A percentile compares a stretch with the other conserved stretches of the same genome.
Evolutionary conservation across 768 basidiomycete genomes (phyloP).

Genomic region (Auricularia heimuer): DNA sequence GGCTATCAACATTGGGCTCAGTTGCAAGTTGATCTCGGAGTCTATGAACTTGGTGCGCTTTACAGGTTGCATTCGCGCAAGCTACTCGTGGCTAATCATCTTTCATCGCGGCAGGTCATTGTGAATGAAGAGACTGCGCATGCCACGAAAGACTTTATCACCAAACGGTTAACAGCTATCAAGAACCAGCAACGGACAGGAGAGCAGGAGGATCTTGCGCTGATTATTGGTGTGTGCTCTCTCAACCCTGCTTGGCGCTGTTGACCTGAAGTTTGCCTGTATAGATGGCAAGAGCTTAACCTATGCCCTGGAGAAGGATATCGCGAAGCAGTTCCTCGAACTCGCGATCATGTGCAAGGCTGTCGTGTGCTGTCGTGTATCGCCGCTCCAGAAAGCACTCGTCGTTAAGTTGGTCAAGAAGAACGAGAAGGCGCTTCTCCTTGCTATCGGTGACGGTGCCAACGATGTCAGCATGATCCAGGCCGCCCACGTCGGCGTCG

Average conservation of each 20-base stretch:
- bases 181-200: conserved; percentile 87
- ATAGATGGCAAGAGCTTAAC: conserved; percentile 90
- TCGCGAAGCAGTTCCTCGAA: conserved; percentile 85
- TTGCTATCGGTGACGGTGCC: conserved; percentile 95
- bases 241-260: not conserved
- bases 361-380: conserved; percentile 97
- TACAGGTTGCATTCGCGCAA: too few species aligned
- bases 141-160: conserved; percentile 78
- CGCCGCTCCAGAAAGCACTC: conserved; percentile 92
- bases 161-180: conserved; percentile 82
- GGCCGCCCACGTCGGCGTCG: conserved; percentile 94
- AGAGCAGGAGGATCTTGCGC: conserved; percentile 88
- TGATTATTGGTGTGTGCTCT: conserved; percentile 75
- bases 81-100: not conserved
- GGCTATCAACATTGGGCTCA: conserved; percentile 98
- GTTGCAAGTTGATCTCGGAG: conserved; percentile 92
- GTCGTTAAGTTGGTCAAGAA: conserved; percentile 99
- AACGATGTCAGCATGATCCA: conserved; percentile 99
- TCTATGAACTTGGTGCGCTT: conserved; percentile 86
- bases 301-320: conserved; percentile 87
- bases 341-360: conserved; percentile 97
- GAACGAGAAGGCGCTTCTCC: conserved; percentile 83
- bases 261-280: conserved; percentile 8
- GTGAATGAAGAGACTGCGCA: conserved; percentile 82
- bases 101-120: conserved; percentile 53